A percentile compares a stretch with the other conserved stretches of the same genome.
These are phyloP conservation scores for Carex kokanica DNA, from an alignment of 176 grass and related monocot genomes.

Conservation along the genomic window DNA sequence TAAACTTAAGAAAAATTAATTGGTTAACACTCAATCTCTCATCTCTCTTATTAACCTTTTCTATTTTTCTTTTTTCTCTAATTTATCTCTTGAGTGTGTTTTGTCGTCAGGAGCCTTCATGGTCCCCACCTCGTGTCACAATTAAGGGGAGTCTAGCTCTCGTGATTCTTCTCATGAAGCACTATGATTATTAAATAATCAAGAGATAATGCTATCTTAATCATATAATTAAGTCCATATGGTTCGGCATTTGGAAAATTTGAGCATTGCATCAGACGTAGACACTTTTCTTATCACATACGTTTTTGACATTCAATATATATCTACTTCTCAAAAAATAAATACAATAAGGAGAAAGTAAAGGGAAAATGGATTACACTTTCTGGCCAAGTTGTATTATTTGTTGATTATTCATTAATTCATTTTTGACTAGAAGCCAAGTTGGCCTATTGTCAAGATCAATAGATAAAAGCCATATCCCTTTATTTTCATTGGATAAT, in stretches of 20 bases:
- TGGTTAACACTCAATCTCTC: background rate
- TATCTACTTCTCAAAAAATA: background rate
- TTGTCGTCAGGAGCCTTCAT: constrained; percentile 4
- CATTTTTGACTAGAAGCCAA: constrained; percentile 9
- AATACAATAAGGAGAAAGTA: background rate
- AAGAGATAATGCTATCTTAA: constrained; percentile 20
- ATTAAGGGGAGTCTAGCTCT: background rate
- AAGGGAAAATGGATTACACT: background rate
- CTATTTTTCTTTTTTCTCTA: background rate
- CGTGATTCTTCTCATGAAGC: constrained; percentile 10
- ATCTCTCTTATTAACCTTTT: background rate
- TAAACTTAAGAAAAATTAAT: background rate
- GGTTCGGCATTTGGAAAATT: constrained; percentile 1
- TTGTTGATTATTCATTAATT: background rate
- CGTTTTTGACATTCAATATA: constrained; percentile 7
- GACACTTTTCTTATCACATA: constrained; percentile 6
- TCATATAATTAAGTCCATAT: constrained; percentile 12
- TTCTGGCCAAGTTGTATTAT: constrained; percentile 6
- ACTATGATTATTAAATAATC: constrained; percentile 16
- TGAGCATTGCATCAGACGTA: background rate
- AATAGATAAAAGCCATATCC: background rate
- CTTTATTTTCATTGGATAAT: background rate
- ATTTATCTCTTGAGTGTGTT: background rate
- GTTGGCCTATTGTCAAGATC: constrained; percentile 10
- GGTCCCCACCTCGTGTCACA: constrained; percentile 4